phyloP scores from a whole-genome alignment of 23 red algal genomes.

The Cyanidiococcus yangmingshanensis region DNA sequence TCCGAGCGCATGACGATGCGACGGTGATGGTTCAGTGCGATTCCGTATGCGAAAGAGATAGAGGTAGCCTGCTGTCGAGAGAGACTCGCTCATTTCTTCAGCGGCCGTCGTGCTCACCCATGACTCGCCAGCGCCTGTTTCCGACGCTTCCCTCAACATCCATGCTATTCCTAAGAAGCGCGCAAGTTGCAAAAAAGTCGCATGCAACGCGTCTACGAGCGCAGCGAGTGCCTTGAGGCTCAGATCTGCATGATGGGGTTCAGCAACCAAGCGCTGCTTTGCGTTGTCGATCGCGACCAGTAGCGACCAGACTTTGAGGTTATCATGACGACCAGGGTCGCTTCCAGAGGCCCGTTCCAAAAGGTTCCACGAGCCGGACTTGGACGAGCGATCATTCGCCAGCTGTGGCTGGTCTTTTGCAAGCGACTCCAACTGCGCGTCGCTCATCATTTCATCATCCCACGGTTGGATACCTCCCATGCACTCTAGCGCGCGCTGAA shows the following conservation, averaged over 20 bases:
- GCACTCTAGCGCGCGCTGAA: slow-evolving; percentile 2
- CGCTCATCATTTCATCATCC: slow-evolving; percentile 8
- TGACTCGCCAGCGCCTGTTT: not conserved
- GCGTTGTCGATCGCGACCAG: not conserved
- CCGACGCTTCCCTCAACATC: not conserved
- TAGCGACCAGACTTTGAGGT: not conserved
- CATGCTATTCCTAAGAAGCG: not conserved
- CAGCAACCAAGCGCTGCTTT: not conserved
- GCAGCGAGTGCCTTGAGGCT: not conserved
- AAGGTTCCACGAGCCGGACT: not conserved
- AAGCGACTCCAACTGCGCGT: not conserved
- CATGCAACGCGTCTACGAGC: not conserved
- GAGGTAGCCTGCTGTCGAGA: not conserved
- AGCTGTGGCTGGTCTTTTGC: no score
- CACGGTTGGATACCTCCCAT: not conserved
- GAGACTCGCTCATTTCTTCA: not conserved
- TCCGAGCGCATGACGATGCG: not conserved
- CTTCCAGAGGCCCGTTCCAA: not conserved
- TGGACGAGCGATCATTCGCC: not conserved
- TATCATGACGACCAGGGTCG: no score
- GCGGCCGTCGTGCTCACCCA: not conserved
- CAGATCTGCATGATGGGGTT: not conserved
- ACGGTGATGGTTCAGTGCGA: not conserved
- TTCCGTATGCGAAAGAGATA: not conserved
- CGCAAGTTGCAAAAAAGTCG: not conserved